These are phyloP conservation scores for Porpolomopsis calyptriformis DNA, from an alignment of 768 basidiomycete species.

Conservation along the genomic window DNA sequence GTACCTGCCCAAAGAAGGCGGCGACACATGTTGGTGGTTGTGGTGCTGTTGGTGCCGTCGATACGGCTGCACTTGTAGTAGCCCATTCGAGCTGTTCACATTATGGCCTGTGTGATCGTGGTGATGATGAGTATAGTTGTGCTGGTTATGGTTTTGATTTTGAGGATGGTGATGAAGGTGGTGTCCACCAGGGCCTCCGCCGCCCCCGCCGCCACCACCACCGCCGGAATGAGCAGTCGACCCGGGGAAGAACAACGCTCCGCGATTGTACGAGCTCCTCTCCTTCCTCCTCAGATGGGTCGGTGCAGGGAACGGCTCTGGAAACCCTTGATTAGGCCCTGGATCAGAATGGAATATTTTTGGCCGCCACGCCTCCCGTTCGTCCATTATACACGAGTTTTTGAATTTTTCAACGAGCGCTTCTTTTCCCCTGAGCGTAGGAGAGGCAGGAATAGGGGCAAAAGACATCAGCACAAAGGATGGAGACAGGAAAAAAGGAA, in stretches of 20 bases:
- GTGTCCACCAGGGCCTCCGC: no score
- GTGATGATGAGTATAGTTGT: neutral
- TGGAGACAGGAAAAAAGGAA: neutral
- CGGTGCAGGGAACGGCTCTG: constrained; percentile 73
- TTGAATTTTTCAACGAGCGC: constrained; percentile 87
- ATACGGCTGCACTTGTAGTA: neutral
- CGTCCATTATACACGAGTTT: constrained; percentile 85
- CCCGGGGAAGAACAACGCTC: constrained; percentile 55
- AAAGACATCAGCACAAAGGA: no score
- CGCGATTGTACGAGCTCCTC: constrained; percentile 70
- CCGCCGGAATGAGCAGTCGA: neutral
- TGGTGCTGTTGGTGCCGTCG: neutral
- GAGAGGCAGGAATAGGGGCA: no score
- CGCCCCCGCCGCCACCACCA: no score
- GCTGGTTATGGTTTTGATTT: neutral
- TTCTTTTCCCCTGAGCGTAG: constrained; percentile 64
- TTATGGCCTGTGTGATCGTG: neutral
- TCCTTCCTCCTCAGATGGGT: constrained; percentile 76
- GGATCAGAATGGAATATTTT: constrained; percentile 70
- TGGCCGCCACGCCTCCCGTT: constrained; percentile 71
- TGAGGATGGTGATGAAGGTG: neutral
- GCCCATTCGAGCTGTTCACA: neutral
- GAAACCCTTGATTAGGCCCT: constrained; percentile 62
- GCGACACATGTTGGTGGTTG: neutral
- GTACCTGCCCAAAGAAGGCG: no score